Percentiles rank a stretch among this genome's conserved stretches.
These are phyloP conservation scores for Tricholoma sp. DNA, from an alignment of 768 basidiomycete species.

Conservation along the genomic window DNA sequence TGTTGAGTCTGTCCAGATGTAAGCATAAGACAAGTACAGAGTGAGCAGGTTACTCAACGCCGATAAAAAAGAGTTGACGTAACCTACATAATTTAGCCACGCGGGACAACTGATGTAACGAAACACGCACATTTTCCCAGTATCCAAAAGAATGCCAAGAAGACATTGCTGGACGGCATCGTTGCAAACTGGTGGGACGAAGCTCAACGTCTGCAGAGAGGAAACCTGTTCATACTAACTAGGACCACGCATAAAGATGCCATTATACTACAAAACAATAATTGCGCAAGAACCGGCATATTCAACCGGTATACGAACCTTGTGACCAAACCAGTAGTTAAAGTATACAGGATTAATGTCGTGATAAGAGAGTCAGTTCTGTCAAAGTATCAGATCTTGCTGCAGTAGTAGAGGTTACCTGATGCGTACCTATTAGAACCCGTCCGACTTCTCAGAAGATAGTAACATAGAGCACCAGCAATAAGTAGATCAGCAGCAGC, in stretches of 20 bases:
- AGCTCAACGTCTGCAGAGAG: background rate
- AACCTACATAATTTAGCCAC: conserved; percentile 25
- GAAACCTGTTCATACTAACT: conserved; percentile 17
- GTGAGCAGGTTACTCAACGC: conserved; percentile 31
- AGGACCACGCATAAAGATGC: conserved; percentile 37
- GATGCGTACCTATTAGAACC: conserved; percentile 34
- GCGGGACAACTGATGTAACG: background rate
- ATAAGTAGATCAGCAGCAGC: conserved; percentile 47
- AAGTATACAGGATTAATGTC: conserved; percentile 38
- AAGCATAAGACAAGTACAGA: background rate
- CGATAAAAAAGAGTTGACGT: conserved; percentile 49
- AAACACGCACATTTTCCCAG: conserved; percentile 41
- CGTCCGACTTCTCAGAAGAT: conserved; percentile 42
- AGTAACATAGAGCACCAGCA: conserved; percentile 43
- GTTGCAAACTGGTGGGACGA: conserved; percentile 31
- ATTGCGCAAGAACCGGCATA: background rate
- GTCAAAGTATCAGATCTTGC: background rate
- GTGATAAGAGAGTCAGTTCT: conserved; percentile 42
- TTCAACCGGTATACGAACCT: conserved; percentile 21
- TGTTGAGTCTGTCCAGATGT: conserved; percentile 33
- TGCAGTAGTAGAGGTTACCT: background rate
- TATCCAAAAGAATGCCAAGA: conserved; percentile 47
- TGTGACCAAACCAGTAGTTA: conserved; percentile 41
- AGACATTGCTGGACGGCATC: conserved; percentile 43
- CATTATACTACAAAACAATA: conserved; percentile 25